phyloP scores from a whole-genome alignment of 352 stramenopile genomes.

The Phytophthora vignae region DNA sequence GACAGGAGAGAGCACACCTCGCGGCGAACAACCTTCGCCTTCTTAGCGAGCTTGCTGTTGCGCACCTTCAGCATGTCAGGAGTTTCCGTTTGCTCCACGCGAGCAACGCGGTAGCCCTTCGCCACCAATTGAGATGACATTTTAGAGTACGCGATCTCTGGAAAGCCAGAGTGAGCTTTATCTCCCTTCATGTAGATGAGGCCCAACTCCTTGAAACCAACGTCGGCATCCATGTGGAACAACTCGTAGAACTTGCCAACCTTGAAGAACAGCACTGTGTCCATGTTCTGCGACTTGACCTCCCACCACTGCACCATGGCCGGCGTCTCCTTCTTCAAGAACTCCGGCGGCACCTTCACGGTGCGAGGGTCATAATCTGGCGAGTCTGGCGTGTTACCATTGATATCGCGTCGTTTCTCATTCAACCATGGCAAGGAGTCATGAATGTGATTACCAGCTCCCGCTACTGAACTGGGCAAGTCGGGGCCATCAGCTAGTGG shows the following conservation, averaged over 20 bases:
- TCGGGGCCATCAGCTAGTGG: conserved; percentile 28
- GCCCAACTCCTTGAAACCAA: conserved; percentile 95
- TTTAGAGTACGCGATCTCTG: conserved; percentile 97
- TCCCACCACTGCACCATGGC: conserved; percentile 99
- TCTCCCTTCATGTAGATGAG: conserved; percentile 99
- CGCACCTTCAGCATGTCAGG: conserved; percentile 96
- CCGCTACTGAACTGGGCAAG: conserved; percentile 50
- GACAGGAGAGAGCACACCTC: conserved; percentile 98
- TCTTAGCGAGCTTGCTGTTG: conserved; percentile 82
- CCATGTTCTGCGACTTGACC: conserved; percentile 97
- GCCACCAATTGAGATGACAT: conserved; percentile 95
- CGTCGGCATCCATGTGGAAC: conserved; percentile 98
- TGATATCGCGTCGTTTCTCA: conserved; percentile 88
- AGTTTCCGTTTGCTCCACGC: conserved; percentile 99
- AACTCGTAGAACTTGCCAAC: conserved; percentile 98
- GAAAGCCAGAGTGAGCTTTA: conserved; percentile 98
- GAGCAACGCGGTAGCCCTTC: conserved; percentile 97
- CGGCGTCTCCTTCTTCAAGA: conserved; percentile 92
- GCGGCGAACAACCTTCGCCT: conserved; percentile 91
- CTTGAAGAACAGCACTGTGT: conserved; percentile 99
- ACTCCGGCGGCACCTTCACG: conserved; percentile 89
- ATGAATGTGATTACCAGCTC: conserved; percentile 86
- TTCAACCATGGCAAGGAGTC: conserved; percentile 94
- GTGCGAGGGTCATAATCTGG: conserved; percentile 95
- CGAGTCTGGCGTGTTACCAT: conserved; percentile 81